A percentile compares a stretch with the other conserved stretches of the same genome.
phyloP scores from a whole-genome alignment of 306 rosid genomes.

The Styphnolobium japonicum region DNA sequence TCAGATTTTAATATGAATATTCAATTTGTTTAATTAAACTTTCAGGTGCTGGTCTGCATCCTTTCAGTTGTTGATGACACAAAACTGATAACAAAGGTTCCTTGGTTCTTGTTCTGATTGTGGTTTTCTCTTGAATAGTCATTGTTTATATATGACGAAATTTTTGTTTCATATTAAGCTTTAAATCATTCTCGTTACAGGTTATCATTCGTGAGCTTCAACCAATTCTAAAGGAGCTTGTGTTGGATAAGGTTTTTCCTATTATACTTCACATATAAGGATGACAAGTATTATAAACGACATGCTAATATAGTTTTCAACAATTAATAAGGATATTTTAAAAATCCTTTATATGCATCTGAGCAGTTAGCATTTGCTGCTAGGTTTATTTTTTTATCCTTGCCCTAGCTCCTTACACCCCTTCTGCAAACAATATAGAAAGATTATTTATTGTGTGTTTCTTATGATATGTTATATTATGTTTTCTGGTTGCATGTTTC shows the following conservation, averaged over 20 bases:
- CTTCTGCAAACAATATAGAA: neutral
- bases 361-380: slow-evolving; percentile 1
- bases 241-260: slow-evolving; percentile 72
- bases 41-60: slow-evolving; percentile 81
- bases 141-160: neutral
- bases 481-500: neutral
- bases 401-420: neutral
- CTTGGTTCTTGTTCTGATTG: slow-evolving; percentile 20
- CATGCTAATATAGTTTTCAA: neutral
- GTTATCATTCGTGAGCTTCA: slow-evolving; percentile 68
- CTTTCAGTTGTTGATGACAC: slow-evolving; percentile 90
- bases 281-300: neutral
- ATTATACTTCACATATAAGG: neutral
- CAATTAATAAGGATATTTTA: neutral
- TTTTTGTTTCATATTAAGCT: slow-evolving; percentile 17
- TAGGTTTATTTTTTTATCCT: neutral
- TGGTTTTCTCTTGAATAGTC: slow-evolving; percentile 20
- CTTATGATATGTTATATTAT: neutral
- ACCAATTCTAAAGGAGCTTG: slow-evolving; percentile 66
- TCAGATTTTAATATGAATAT: slow-evolving; percentile 2
- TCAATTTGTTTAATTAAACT: slow-evolving; percentile 7
- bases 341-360: neutral
- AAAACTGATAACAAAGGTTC: slow-evolving; percentile 81
- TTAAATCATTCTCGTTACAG: slow-evolving; percentile 44
- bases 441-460: slow-evolving; percentile 13